These are phyloP conservation scores for Bipolaris gigantea DNA, from an alignment of 2,329 filamentous ascomycete genomes.

Conservation along the genomic window DNA sequence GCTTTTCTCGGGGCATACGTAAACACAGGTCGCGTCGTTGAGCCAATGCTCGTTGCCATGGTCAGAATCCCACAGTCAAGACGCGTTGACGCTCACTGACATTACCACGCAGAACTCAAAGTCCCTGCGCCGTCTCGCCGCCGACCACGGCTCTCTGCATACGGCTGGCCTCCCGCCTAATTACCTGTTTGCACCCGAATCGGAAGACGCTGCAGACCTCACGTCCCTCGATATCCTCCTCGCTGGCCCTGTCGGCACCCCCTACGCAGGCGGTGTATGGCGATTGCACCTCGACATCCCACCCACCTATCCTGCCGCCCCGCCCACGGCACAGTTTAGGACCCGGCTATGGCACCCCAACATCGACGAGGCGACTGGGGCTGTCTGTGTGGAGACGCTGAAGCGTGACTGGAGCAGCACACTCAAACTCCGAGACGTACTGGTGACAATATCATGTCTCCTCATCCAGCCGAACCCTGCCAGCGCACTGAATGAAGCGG, in stretches of 20 bases:
- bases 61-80: neutral
- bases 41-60: constrained; percentile 10
- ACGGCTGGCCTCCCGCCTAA: constrained; percentile 61
- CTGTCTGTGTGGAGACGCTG: constrained; percentile 65
- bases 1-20: neutral
- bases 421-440: constrained; percentile 61
- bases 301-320: constrained; percentile 55
- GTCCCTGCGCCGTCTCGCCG: constrained; percentile 60
- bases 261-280: constrained; percentile 62
- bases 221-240: constrained; percentile 61
- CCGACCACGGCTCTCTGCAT: constrained; percentile 62
- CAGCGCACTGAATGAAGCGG: constrained; percentile 64
- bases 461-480: constrained; percentile 67
- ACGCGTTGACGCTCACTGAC: constrained; percentile 6
- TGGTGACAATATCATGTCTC: constrained; percentile 62
- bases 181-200: constrained; percentile 58
- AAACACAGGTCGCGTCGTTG: neutral
- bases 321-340: constrained; percentile 61
- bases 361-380: constrained; percentile 63
- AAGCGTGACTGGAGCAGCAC: constrained; percentile 64
- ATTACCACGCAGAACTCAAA: constrained; percentile 48
- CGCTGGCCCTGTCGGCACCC: constrained; percentile 62
- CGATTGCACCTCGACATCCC: constrained; percentile 63
- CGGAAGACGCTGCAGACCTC: constrained; percentile 54
- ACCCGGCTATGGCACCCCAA: constrained; percentile 68